Conservation (phyloP, 2,329 filamentous ascomycete genomes). For the Penicillium janthinellum region DNA sequence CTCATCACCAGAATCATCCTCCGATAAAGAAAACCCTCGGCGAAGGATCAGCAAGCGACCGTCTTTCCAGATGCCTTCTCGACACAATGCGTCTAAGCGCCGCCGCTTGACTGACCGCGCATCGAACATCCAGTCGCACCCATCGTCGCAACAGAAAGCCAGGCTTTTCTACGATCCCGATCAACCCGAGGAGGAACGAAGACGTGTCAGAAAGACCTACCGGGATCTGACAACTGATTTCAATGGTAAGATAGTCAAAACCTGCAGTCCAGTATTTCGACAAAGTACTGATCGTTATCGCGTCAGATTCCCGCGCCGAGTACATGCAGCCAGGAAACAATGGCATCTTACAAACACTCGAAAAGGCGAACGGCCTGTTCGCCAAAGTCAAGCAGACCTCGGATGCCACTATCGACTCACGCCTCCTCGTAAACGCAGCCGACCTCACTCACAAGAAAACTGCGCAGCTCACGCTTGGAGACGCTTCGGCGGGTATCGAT, state of each 20-base stretch:
- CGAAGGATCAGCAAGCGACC: slow-evolving; percentile 46
- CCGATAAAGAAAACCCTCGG: slow-evolving; percentile 54
- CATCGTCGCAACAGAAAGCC: slow-evolving; percentile 39
- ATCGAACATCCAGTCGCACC: slow-evolving; percentile 32
- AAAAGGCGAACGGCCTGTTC: slow-evolving; percentile 66
- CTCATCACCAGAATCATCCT: slow-evolving; percentile 42
- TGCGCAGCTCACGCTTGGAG: slow-evolving; percentile 71
- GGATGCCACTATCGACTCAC: slow-evolving; percentile 87
- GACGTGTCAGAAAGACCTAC: slow-evolving; percentile 68
- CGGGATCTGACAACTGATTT: slow-evolving; percentile 66
- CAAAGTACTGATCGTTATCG: neutral
- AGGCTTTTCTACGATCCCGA: slow-evolving; percentile 74
- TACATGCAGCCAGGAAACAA: slow-evolving; percentile 67
- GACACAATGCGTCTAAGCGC: slow-evolving; percentile 44
- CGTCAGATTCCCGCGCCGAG: slow-evolving; percentile 68
- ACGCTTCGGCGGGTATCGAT: slow-evolving; percentile 74
- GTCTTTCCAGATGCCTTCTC: slow-evolving; percentile 11
- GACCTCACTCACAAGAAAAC: slow-evolving; percentile 81
- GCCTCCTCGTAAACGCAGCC: slow-evolving; percentile 77
- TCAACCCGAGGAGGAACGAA: slow-evolving; percentile 73
- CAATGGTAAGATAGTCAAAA: slow-evolving; percentile 51
- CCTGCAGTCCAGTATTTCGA: neutral
- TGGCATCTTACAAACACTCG: slow-evolving; percentile 66
- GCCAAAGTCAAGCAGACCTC: slow-evolving; percentile 78
- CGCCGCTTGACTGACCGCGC: slow-evolving; percentile 45